A percentile compares a stretch with the other conserved stretches of the same genome.
These are phyloP conservation scores for Pseudocercospora fuligena DNA, from an alignment of 2,329 filamentous ascomycete species.

Conservation along the genomic window DNA sequence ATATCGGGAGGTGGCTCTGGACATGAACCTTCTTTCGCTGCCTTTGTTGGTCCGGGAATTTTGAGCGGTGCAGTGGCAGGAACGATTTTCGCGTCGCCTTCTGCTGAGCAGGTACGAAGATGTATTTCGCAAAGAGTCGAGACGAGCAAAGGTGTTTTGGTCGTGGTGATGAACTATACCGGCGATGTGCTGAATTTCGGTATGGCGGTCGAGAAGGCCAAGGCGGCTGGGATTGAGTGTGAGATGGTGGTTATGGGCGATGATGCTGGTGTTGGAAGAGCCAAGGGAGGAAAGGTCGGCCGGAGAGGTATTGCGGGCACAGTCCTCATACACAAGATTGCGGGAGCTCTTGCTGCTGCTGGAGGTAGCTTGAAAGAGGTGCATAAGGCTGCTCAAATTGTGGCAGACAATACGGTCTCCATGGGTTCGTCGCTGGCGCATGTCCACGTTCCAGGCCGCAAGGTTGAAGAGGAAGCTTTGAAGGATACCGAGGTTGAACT, in stretches of 20 bases:
- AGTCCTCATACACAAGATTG: conserved; percentile 88
- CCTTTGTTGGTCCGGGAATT: conserved; percentile 81
- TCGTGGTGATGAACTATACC: conserved; percentile 83
- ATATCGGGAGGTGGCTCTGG: conserved; percentile 88
- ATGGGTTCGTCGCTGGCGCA: conserved; percentile 86
- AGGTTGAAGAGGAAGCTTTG: conserved; percentile 61
- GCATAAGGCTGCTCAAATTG: conserved; percentile 70
- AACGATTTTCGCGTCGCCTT: conserved; percentile 83
- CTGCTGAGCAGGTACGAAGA: conserved; percentile 78
- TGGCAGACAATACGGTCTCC: conserved; percentile 77
- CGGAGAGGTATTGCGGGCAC: conserved; percentile 89
- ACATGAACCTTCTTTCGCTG: conserved; percentile 86
- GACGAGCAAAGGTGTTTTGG: conserved; percentile 73
- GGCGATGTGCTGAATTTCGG: conserved; percentile 83
- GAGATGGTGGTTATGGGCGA: conserved; percentile 93
- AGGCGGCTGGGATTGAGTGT: conserved; percentile 74
- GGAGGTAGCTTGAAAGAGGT: conserved; percentile 70
- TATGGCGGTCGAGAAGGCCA: conserved; percentile 89
- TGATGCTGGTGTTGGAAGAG: conserved; percentile 85
- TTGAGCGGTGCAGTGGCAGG: conserved; percentile 83
- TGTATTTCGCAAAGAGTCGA: conserved; percentile 76
- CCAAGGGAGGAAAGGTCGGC: conserved; percentile 87
- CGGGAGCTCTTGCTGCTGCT: conserved; percentile 77
- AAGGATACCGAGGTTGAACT: conserved; percentile 66
- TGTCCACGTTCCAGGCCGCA: conserved; percentile 87